Conservation (phyloP, 805 yeast species). For the Wickerhamomyces bovis region DNA sequence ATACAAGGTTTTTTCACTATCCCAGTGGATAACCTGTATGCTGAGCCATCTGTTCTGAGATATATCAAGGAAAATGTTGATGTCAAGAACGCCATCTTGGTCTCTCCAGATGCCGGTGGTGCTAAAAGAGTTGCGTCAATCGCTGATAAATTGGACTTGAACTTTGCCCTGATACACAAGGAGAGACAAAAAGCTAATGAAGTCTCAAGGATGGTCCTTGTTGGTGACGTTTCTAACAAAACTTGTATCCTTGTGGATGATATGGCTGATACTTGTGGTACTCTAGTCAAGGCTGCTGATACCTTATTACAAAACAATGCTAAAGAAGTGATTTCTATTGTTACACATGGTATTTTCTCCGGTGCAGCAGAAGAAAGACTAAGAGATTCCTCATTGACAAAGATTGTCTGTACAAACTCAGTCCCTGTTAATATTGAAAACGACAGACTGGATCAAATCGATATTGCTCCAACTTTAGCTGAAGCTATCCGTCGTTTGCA, state of each 20-base stretch:
- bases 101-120: slow-evolving; percentile 98
- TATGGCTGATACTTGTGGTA: slow-evolving; percentile 99
- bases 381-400: slow-evolving; percentile 57
- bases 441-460: slow-evolving; percentile 66
- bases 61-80: slow-evolving; percentile 67
- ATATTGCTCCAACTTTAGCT: slow-evolving; percentile 80
- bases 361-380: slow-evolving; percentile 76
- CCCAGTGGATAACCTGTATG: slow-evolving; percentile 93
- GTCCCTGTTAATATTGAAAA: slow-evolving; percentile 73
- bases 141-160: slow-evolving; percentile 87
- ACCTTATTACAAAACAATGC: slow-evolving; percentile 79
- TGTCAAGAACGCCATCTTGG: slow-evolving; percentile 60
- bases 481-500: slow-evolving; percentile 93
- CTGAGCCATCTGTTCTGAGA: slow-evolving; percentile 84
- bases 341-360: slow-evolving; percentile 91
- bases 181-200: slow-evolving; percentile 95
- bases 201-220: slow-evolving; percentile 90
- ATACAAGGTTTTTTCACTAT: slow-evolving; percentile 95
- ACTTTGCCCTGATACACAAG: slow-evolving; percentile 93
- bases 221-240: slow-evolving; percentile 85
- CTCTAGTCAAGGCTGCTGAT: slow-evolving; percentile 91
- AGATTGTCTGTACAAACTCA: slow-evolving; percentile 87
- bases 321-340: slow-evolving; percentile 80
- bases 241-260: slow-evolving; percentile 88
- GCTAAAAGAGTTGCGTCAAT: slow-evolving; percentile 94